These are phyloP conservation scores for Debaryomyces fabryi DNA, from an alignment of 1,139 yeast species.

Conservation along the genomic window DNA sequence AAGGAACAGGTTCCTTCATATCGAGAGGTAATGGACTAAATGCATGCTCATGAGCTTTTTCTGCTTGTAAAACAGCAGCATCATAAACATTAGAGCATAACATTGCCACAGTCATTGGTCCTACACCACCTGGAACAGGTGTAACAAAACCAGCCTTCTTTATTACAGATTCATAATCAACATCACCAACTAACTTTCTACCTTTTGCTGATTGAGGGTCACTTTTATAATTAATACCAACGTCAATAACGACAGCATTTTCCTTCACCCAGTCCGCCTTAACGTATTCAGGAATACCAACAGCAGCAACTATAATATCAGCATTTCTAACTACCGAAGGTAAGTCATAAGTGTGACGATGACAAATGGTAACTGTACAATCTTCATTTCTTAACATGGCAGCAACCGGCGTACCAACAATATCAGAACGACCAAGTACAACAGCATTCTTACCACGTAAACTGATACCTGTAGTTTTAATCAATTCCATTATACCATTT, in stretches of 20 bases:
- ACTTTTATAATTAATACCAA: constrained; percentile 74
- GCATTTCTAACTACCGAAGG: constrained; percentile 59
- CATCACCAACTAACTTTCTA: constrained; percentile 73
- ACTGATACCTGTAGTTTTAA: constrained; percentile 61
- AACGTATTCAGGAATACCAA: constrained; percentile 71
- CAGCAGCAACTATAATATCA: constrained; percentile 76
- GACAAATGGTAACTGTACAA: constrained; percentile 77
- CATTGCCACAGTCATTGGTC: constrained; percentile 90
- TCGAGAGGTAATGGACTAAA: constrained; percentile 54
- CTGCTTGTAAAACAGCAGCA: constrained; percentile 62
- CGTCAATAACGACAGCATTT: constrained; percentile 74
- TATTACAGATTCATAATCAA: constrained; percentile 61
- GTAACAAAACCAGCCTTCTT: constrained; percentile 64
- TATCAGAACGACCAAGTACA: constrained; percentile 79
- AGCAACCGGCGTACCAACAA: constrained; percentile 81
- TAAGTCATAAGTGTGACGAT: constrained; percentile 57
- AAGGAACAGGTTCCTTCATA: constrained; percentile 64
- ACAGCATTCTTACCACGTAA: constrained; percentile 73
- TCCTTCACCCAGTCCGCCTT: constrained; percentile 73
- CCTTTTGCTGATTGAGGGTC: constrained; percentile 69
- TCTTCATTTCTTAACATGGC: constrained; percentile 70
- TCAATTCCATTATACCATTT: constrained; percentile 69
- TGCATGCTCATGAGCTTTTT: constrained; percentile 47
- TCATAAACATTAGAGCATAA: constrained; percentile 66
- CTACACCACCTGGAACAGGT: constrained; percentile 90